phyloP scores from a whole-genome alignment of 2,329 filamentous ascomycete genomes.

The Chrysosporium queenslandicum region DNA sequence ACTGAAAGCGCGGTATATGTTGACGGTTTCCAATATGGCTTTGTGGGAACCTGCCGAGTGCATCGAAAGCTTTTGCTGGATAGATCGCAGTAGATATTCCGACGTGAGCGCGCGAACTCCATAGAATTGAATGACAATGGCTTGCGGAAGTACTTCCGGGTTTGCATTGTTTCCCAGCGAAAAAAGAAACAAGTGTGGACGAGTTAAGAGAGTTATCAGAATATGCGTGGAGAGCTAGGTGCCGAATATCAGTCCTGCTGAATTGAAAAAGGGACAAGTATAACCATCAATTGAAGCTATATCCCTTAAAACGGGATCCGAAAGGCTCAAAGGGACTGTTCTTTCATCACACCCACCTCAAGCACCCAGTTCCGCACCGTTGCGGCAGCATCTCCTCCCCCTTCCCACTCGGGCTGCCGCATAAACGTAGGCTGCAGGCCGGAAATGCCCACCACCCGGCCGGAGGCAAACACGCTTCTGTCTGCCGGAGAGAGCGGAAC shows the following conservation, averaged over 20 bases:
- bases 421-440: constrained; percentile 2
- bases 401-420: background rate
- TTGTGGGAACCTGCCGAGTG: constrained; percentile 6
- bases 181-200: background rate
- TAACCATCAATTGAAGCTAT: no score
- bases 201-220: constrained; percentile 5
- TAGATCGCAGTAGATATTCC: constrained; percentile 3
- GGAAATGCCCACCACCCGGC: constrained; percentile 15
- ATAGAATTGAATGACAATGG: constrained; percentile 16
- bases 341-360: constrained; percentile 4
- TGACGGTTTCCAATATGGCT: constrained; percentile 12
- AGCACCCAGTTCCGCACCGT: constrained; percentile 5
- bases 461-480: constrained; percentile 11
- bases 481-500: constrained; percentile 4
- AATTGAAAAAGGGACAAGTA: background rate
- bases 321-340: background rate
- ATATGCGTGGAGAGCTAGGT: constrained; percentile 11
- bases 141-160: constrained; percentile 5
- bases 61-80: constrained; percentile 14
- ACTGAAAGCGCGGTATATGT: constrained; percentile 15
- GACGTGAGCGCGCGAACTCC: constrained; percentile 6
- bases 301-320: no score
- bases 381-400: background rate
- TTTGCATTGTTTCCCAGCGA: background rate
- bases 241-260: background rate